Evolutionary conservation across 257 asterid genomes (phyloP).

Genomic region (Salvia splendens): DNA sequence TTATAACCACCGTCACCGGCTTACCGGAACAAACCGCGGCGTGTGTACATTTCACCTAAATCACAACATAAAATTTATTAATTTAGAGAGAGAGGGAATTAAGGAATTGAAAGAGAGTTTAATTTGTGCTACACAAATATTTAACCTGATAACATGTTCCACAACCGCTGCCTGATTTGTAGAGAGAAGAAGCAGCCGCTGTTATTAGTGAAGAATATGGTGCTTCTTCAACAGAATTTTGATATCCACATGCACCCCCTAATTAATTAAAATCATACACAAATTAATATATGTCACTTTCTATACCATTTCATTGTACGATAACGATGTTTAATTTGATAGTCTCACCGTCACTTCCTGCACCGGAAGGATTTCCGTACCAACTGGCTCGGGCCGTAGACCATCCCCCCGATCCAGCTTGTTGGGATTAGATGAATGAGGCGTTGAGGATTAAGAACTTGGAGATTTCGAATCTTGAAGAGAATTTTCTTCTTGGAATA

Average conservation of each 20-base stretch:
- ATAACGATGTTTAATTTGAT: background rate
- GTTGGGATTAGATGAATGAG: too few relatives aligned
- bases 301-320: background rate
- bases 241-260: constrained; percentile 91
- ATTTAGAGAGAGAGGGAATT: background rate
- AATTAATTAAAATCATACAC: constrained; percentile 12
- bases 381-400: constrained; percentile 77
- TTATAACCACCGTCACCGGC: constrained; percentile 75
- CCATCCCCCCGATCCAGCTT: constrained; percentile 50
- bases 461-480: too few relatives aligned
- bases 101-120: background rate
- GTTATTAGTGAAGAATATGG: constrained; percentile 75
- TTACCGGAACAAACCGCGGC: constrained; percentile 67
- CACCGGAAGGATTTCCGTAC: constrained; percentile 82
- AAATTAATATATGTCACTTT: background rate
- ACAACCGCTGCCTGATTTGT: constrained; percentile 63
- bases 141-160: constrained; percentile 80
- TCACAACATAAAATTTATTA: too few relatives aligned
- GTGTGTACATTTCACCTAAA: constrained; percentile 61
- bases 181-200: constrained; percentile 71
- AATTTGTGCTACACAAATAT: background rate
- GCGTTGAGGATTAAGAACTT: too few relatives aligned
- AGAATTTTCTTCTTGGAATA: too few relatives aligned
- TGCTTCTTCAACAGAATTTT: constrained; percentile 55
- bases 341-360: constrained; percentile 73